Evolutionary conservation across 805 yeast species (phyloP), one percentile per base, ranked within the genome.

Genomic region (Metschnikowia colocasiae): DNA sequence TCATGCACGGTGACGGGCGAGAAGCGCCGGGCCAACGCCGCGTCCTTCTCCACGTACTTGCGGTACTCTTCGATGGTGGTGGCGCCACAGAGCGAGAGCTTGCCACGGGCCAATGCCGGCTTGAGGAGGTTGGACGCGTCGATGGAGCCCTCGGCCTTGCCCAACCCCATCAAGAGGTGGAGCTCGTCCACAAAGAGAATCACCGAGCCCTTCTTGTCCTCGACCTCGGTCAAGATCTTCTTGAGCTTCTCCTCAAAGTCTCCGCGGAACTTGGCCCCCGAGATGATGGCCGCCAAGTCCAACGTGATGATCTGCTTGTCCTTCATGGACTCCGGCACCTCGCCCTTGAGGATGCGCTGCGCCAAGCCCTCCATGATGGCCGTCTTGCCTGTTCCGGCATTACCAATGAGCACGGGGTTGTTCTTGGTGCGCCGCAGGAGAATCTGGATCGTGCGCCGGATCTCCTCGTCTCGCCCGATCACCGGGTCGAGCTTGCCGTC

Each of bases 331-430:
- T 94, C 98, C 0, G 98, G 98, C 1, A 92, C 99, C 62, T 91
- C 96, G 10, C 92, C 92, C 47, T 85, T 81, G 7, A 88, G 81
- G 42, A 94, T 91, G 59, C 97, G 74, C 66, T 94, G 98, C 0
- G 98, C 98, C 33, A 94, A 73, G 0, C 98, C 99, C 62, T 94
- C 99, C 81, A 94, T 86, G 48, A 94, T 82, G 6, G 98, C 95
- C 0, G 98, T 94, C 65, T 92, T 92, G 70, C 99, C 99, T 0
- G 97, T 95, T 69, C 99, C 99, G 1, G 99, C 99, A 56, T 87
- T 82, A 52, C 99, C 99, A 35, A 94, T 90, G 46, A 92, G 67
- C 1, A 94, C 96, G 0, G 99, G 99, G 60, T 92, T 92, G 64
- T 94, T 94, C 67, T 92, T 92, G 1, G 97, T 90, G 63, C 98